Base-by-base conservation (phyloP, 805 yeast species). In the Candida quercuum region DNA sequence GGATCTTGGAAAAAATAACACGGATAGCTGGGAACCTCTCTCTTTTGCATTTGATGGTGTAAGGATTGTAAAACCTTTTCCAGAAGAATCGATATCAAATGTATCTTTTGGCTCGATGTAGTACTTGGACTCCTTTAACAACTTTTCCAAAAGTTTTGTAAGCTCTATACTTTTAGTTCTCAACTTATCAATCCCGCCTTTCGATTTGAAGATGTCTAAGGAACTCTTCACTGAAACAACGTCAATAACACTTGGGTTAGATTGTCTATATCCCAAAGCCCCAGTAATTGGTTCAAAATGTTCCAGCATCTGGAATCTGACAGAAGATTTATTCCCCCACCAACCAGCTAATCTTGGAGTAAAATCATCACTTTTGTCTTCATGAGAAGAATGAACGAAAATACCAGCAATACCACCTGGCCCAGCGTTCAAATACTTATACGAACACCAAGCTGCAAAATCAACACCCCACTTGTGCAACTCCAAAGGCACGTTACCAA, bases 401-500 rank as follows among this genome's bases (percentile, higher is more conserved):
- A 86, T 70, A 1, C 96, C 96, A 6, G 88, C 95, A 46, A 88
- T 85, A 5, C 80, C 91, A 32, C 98, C 98, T 0, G 98, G 96
- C 0, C 98, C 98, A 4, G 95, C 60, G 56, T 91, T 91, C 45
- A 89, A 62, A 56, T 89, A 89, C 58, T 89, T 89, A 67, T 89
- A 89, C 5, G 94, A 79, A 58, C 98, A 89, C 88, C 96, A 89
- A 15, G 77, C 86, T 1, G 97, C 98, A 65, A 89, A 88, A 60
- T 89, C 98, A 5, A 86, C 93, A 39, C 72, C 64, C 96, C 96
- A 89, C 34, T 85, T 86, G 56, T 89, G 97, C 36, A 89, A 63
- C 34, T 71, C 50, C 36, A 91, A 60, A 7, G 77, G 79, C 3
- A 86, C 89, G 57, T 91, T 91, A 3, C 97, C 98, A 2, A 71